Evolutionary conservation across 768 basidiomycete species (phyloP), one percentile per base, ranked within the genome.

Genomic region (Tylopilus sp.): DNA sequence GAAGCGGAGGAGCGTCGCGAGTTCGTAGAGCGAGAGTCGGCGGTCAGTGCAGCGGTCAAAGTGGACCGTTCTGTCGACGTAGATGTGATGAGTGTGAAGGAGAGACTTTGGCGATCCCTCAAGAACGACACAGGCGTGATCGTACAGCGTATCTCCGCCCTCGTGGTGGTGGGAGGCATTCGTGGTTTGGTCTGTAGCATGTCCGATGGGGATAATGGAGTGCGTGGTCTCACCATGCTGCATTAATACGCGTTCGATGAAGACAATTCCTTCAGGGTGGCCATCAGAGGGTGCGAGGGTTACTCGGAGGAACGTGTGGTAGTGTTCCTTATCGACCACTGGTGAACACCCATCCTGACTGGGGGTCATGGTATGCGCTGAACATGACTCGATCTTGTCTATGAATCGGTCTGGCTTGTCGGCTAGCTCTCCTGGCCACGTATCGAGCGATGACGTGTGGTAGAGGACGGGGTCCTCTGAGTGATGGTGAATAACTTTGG

Each of bases 91-190:
- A 16, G 22, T 29, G 3, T 53, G 56, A 12, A 50, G 22, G 22
- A 59, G 31, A 3, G 51, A 45, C 2, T 42, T 36, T 5, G 56
- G 58, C 2, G 40, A 28, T 1, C 48, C 56, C 14, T 53, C 44
- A 7, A 53, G 41, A 34, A 58, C 42, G 25, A 58, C n/a, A 5
- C 56, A 59, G 2, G 57, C 57, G 13, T 59, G 56, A n/a, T 59
- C 57, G 34, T 59, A 40, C 13, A 58, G 14, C 1, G 25, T 17
- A n/a, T 51, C 54, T 14, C 30, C 36, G 8, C 1, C 6, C 3
- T 4, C 33, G 33, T 34, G n/a, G n/a, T n/a, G n/a, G n/a, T n/a
- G n/a, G n/a, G n/a, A n/a, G n/a, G n/a, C n/a, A n/a, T n/a, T n/a
- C n/a, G n/a, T n/a, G n/a, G n/a, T n/a, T n/a, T n/a, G 22, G n/a